These are phyloP conservation scores for Coniochaeta hoffmannii DNA, from an alignment of 2,329 filamentous ascomycete genomes.

Conservation along the genomic window DNA sequence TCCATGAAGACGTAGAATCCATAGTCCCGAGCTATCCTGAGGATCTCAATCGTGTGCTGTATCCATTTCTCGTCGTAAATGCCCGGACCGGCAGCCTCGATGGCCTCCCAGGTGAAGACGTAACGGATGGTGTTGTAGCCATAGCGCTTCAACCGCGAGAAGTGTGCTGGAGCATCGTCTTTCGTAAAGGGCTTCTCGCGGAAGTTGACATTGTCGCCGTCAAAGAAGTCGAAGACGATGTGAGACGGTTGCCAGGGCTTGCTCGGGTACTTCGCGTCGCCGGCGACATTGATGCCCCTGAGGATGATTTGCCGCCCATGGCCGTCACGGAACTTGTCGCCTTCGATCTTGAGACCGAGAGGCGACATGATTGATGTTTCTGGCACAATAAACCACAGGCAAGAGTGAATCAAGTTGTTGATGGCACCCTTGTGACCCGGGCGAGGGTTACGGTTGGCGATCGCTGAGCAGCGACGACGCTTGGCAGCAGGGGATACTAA, in stretches of 20 bases:
- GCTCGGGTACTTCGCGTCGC: constrained; percentile 83
- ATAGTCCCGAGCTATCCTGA: constrained; percentile 80
- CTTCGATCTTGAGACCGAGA: constrained; percentile 75
- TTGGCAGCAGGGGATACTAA: background rate
- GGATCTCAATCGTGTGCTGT: constrained; percentile 76
- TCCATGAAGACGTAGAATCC: constrained; percentile 98
- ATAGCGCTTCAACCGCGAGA: constrained; percentile 75
- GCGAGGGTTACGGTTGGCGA: background rate
- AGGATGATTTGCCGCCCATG: constrained; percentile 80
- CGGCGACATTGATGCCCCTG: constrained; percentile 89
- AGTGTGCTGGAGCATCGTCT: constrained; percentile 78
- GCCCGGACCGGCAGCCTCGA: constrained; percentile 85
- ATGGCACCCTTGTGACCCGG: background rate
- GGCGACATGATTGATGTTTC: constrained; percentile 50
- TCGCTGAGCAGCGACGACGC: background rate
- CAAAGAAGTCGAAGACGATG: constrained; percentile 71
- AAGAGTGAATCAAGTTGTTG: background rate
- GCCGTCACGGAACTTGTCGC: constrained; percentile 74
- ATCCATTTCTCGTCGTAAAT: constrained; percentile 94
- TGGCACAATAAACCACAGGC: background rate
- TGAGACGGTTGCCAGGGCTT: constrained; percentile 77
- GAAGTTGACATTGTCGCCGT: constrained; percentile 87
- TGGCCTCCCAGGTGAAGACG: constrained; percentile 98
- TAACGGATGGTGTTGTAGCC: constrained; percentile 97
- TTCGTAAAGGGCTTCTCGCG: constrained; percentile 76